These are phyloP conservation scores for Niveomyces coronatus DNA, from an alignment of 2,329 filamentous ascomycete species.

Conservation along the genomic window DNA sequence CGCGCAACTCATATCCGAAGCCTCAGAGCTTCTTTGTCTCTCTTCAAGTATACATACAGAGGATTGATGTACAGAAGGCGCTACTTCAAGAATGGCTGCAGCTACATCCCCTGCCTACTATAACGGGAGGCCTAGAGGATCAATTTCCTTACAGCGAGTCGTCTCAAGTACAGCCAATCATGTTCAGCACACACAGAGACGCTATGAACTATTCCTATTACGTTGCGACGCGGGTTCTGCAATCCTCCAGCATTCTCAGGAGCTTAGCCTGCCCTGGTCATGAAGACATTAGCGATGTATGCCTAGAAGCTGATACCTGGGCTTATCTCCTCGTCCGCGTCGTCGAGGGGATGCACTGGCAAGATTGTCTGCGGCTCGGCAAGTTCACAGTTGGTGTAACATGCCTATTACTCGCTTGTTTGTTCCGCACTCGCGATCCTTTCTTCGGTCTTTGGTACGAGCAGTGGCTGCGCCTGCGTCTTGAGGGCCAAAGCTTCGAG, in stretches of 20 bases:
- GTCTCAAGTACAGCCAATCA: conserved; percentile 8
- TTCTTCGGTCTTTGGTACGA: conserved; percentile 13
- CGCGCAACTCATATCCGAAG: too few species aligned
- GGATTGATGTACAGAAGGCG: too few species aligned
- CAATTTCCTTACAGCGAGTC: too few species aligned
- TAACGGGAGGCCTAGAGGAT: too few species aligned
- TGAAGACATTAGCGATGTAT: neutral
- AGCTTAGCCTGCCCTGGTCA: neutral
- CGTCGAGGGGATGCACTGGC: conserved; percentile 15
- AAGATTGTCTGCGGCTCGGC: conserved; percentile 14
- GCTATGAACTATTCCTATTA: conserved; percentile 14
- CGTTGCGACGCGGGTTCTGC: conserved; percentile 11
- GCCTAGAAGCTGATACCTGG: conserved; percentile 11
- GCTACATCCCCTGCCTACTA: too few species aligned
- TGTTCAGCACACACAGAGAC: conserved; percentile 9
- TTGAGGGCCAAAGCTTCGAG: conserved; percentile 11
- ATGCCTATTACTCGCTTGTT: conserved; percentile 12
- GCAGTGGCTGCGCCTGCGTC: conserved; percentile 13
- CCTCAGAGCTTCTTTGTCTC: too few species aligned
- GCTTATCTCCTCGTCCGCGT: conserved; percentile 15
- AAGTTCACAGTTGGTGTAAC: conserved; percentile 15
- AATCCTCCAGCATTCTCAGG: conserved; percentile 5
- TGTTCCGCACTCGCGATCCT: conserved; percentile 9
- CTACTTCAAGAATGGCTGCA: too few species aligned
- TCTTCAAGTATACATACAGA: too few species aligned